Percentiles rank a stretch among this genome's conserved stretches.
Evolutionary conservation across 305 asterid genomes (phyloP).

Genomic region (Petunia hybrid): DNA sequence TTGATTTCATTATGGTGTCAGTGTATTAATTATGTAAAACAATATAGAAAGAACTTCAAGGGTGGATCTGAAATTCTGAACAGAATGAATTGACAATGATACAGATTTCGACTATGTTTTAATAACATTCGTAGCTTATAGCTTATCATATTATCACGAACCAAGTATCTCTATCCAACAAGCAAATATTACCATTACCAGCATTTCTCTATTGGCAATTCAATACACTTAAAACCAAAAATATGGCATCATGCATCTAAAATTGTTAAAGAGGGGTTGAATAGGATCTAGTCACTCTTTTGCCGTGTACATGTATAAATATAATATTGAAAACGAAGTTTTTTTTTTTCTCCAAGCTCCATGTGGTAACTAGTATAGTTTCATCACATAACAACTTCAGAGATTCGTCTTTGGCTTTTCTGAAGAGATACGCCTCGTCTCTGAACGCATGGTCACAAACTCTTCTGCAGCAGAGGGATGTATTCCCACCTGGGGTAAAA

Average conservation of each 20-base stretch:
- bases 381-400: slow-evolving; percentile 36
- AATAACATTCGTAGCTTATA: too few species aligned
- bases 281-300: background rate
- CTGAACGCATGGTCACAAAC: slow-evolving; percentile 91
- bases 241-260: background rate
- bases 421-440: slow-evolving; percentile 64
- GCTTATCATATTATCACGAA: background rate
- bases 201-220: background rate
- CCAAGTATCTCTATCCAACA: background rate
- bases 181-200: background rate
- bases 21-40: too few species aligned
- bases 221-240: background rate
- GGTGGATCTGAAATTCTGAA: too few species aligned
- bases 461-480: slow-evolving; percentile 99
- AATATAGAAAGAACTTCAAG: too few species aligned
- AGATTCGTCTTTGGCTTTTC: slow-evolving; percentile 74
- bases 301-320: background rate
- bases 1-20: too few species aligned
- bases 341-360: slow-evolving; percentile 11
- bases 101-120: too few species aligned
- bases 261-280: background rate
- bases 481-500: slow-evolving; percentile 71
- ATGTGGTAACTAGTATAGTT: background rate
- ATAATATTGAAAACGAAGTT: background rate
- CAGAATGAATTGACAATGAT: too few species aligned